Evolutionary conservation across 257 asterid species (phyloP), one percentile per base, ranked within the genome.

Genomic region (Fraxinus americana): DNA sequence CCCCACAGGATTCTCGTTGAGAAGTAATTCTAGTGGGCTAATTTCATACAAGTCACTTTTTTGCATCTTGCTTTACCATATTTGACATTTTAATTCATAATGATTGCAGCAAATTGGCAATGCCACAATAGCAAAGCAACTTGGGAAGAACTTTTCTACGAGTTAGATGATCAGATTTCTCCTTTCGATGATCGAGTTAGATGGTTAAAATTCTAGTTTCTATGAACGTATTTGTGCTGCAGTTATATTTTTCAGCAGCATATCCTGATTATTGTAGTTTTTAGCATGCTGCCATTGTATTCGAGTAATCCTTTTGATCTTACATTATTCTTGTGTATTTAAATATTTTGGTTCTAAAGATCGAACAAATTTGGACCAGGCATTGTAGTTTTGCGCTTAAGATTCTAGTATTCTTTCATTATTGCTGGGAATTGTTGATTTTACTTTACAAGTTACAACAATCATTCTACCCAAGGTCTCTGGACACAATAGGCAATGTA

Each of bases 41-140:
- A 45, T 39, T 70, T 36, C 57, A 34, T 59, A 19, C 19, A 12
- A 5, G 10, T 67, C 21, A 9, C 25, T 21, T 39, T 16, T 7
- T 38, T 23, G 25, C 16, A 2, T 50, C 30, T 36, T 63, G 35
- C 8, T 74, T n/a, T 17, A 9, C 69, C 48, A 8, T 72, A 32
- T 59, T 17, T 80, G 67, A 80, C 57, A 27, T 30, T 32, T 27
- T 7, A 32, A 11, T 70, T 19, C 25, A 30, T 34, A 50, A 23
- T 82, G 74, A 39, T 77, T 88, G 96, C 94, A 93, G 98, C 68
- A 36, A 67, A 77, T 78, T 8, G 93, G 88, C 74, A 93, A 93
- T 76, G 76, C 85, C 13, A 91, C 97, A 25, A 30, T 86, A 45
- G 90, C 72, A 71, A 80, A 85, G 87, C 87, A 83, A 70, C 78